phyloP scores from a whole-genome alignment of 257 asterid genomes.

The Solanum corneliomulleri region DNA sequence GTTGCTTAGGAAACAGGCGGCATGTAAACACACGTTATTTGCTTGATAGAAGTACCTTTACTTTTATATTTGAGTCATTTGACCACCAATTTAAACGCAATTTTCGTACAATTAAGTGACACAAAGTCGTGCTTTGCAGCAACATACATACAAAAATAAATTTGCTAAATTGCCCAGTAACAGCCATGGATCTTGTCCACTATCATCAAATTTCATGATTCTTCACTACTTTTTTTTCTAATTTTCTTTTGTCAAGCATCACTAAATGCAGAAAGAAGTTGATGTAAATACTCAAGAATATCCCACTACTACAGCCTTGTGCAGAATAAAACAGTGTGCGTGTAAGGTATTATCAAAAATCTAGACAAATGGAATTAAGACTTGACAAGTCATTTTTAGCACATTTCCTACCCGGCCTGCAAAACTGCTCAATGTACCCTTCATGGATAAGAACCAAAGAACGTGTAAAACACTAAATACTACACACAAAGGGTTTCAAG shows the following conservation, averaged over 20 bases:
- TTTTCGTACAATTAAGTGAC: background rate
- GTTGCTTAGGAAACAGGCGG: slow-evolving; percentile 28
- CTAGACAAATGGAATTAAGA: background rate
- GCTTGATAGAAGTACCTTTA: background rate
- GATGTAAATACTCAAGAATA: background rate
- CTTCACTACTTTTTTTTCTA: background rate
- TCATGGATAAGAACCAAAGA: background rate
- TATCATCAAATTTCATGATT: background rate
- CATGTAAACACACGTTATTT: background rate
- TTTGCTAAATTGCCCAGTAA: background rate
- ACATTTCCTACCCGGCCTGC: background rate
- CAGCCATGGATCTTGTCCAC: background rate
- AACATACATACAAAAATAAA: background rate
- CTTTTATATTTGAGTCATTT: background rate
- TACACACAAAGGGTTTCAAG: background rate
- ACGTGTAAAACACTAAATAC: background rate
- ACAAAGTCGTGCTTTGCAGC: background rate
- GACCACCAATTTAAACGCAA: background rate
- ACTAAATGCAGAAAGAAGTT: background rate
- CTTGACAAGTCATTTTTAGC: background rate
- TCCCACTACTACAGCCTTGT: background rate
- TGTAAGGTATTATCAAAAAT: background rate
- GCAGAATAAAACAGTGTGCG: background rate
- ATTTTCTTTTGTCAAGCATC: background rate
- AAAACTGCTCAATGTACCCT: background rate